Base-by-base conservation (phyloP, 2,329 filamentous ascomycete genomes). In the Lasiodiplodia hormozganensis region DNA sequence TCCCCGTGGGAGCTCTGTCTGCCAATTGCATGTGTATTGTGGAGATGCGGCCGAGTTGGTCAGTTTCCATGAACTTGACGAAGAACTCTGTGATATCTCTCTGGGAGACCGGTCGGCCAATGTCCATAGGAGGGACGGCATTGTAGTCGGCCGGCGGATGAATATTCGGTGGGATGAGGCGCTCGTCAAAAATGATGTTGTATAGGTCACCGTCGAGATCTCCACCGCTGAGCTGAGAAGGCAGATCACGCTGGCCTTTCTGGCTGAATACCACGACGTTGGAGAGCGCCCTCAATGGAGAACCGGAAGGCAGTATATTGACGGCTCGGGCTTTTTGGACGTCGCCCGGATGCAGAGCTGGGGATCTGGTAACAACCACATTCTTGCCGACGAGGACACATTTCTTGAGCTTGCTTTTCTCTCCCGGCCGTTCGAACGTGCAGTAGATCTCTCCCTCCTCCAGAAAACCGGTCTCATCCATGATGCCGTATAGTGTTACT, bases 181-280 rank as follows among this genome's bases (percentile, higher is more conserved):
- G 74, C 0, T 78, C 72, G 72, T 96, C 92, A 84, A 87, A 96
- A 58, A 96, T 92, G 62, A 96, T 80, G 71, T 93, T 91, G 78
- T 92, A 97, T 0, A 92, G 80, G 76, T 97, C 94, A 0, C 93
- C 93, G 71, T 96, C 93, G 0, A 97, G 84, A 76, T 97, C 93
- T 0, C 93, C 93, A 1, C 93, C 93, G 66, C 90, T 91, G 0
- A 97, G 83, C 77, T 90, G 86, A 70, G 92, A 95, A 0, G 93
- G 92, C 0, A 97, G 81, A 74, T 96, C 93, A 16, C 93, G 87
- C 0, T 73, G 31, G 0, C 94, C 93, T 52, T 86, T 83, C 68
- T 89, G 87, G 69, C 90, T 94, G 75, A 97, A 97, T 0, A 92
- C 88, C 16, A 97, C 85, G 69, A 92, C 94, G 73, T 96, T 97